Evolutionary conservation across 306 rosid species (phyloP), one percentile per base, ranked within the genome.

Genomic region (Castanea mollissima): DNA sequence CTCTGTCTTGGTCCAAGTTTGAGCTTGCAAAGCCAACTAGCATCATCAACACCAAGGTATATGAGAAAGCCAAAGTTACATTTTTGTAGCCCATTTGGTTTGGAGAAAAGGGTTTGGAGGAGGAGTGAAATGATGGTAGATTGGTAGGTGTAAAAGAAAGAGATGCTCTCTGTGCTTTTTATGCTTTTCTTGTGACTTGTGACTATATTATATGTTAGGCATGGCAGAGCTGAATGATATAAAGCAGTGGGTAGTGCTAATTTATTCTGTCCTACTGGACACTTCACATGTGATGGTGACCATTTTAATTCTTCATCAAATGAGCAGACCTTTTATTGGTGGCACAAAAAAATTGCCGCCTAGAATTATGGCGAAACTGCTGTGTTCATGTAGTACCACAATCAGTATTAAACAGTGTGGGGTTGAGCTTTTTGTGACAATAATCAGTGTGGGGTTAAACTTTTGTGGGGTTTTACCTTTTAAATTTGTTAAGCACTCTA

Each of bases 1-100:
- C 83, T 78, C 84, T 87, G 59, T 94, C 98, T 78, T 91, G 89
- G 68, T 88, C 90, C 0, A 92, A 1, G 25, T 83, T 88, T 1
- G 91, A 85, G 77, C 64, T 83, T 25, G 69, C 90, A 56, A 80
- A 77, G 29, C 85, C 78, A 20, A 80, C 78, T 81, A 88, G 14
- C 51, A 83, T 71, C 59, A 83, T 71, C 20, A 80, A 14, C 16
- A 89, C 5, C 46, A 85, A 18, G n/a, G 76, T 31, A 46, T 52
- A 59, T 5, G 78, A 63, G 44, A 85, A 27, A 23, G 79, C 20
- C 69, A 71, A 35, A 63, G 58, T 29, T 13, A 46, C 27, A 9
- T 23, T 76, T 38, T 54, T 52, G 41, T 62, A 83, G 69, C 38
- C 83, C 92, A 88, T 46, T 49, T 57, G 63, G 21, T 46, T 44